Percentiles rank a stretch among this genome's conserved stretches.
phyloP scores from a whole-genome alignment of 768 basidiomycete genomes.

The Fomitopsis serialis region DNA sequence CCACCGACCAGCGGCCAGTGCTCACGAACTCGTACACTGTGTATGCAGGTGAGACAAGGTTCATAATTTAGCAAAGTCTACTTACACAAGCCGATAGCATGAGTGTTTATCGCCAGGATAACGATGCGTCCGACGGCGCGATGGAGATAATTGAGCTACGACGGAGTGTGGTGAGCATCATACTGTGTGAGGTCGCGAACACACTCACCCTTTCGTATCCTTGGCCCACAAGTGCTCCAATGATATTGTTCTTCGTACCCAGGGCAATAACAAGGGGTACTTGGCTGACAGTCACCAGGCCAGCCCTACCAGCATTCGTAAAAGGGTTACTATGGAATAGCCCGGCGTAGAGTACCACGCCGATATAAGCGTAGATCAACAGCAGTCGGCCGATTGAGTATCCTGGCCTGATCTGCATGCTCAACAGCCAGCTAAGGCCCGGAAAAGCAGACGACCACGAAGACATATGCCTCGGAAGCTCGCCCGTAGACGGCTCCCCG shows the following conservation, averaged over 20 bases:
- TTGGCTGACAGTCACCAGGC: conserved; percentile 53
- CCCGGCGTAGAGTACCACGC: conserved; percentile 35
- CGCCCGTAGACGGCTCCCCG: no score
- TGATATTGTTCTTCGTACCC: conserved; percentile 66
- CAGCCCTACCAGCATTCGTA: conserved; percentile 41
- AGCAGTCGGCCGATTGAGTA: not conserved
- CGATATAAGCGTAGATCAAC: not conserved
- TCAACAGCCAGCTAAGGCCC: not conserved
- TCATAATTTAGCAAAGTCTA: conserved; percentile 43
- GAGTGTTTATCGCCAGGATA: conserved; percentile 36
- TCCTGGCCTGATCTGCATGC: not conserved
- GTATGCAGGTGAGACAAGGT: not conserved
- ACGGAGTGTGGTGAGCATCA: not conserved
- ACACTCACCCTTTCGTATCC: conserved; percentile 63
- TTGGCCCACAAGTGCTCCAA: conserved; percentile 50
- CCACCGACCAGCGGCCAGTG: conserved; percentile 48
- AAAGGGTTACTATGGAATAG: conserved; percentile 50
- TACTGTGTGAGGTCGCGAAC: not conserved
- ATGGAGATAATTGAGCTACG: conserved; percentile 38
- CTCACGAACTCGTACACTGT: conserved; percentile 27
- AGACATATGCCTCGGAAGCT: not conserved
- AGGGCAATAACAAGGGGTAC: conserved; percentile 61
- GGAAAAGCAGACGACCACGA: not conserved
- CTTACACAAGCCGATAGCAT: conserved; percentile 35
- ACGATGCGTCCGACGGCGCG: conserved; percentile 42